phyloP scores from a whole-genome alignment of 2,329 filamentous ascomycete species.

The Pseudonectria foliicola region DNA sequence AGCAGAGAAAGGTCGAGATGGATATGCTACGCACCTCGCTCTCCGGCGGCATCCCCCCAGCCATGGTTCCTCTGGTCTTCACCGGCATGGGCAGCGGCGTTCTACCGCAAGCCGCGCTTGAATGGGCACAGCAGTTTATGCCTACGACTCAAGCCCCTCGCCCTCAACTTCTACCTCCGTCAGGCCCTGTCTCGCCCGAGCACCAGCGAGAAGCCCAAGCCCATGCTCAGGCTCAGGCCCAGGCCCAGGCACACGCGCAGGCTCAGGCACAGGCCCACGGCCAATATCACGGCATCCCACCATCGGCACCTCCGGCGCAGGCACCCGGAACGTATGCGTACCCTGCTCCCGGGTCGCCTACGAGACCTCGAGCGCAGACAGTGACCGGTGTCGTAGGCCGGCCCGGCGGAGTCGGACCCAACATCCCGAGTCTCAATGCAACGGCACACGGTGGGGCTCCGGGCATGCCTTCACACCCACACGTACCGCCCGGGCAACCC shows the following conservation, averaged over 20 bases:
- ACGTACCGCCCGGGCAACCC: slow-evolving; percentile 47
- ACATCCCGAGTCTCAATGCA: slow-evolving; percentile 39
- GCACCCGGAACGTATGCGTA: slow-evolving; percentile 37
- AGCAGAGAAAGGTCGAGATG: slow-evolving; percentile 66
- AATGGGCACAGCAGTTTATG: slow-evolving; percentile 63
- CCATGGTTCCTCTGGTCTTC: slow-evolving; percentile 69
- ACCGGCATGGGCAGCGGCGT: slow-evolving; percentile 57
- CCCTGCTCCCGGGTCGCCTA: slow-evolving; percentile 37
- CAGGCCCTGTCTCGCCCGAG: slow-evolving; percentile 46
- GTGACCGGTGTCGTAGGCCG: slow-evolving; percentile 35
- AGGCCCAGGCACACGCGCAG: too few species aligned
- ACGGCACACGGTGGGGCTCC: slow-evolving; percentile 22
- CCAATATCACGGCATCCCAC: slow-evolving; percentile 33
- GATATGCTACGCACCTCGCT: slow-evolving; percentile 65
- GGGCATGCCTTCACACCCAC: slow-evolving; percentile 35
- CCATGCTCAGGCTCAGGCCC: too few species aligned
- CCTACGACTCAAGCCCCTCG: slow-evolving; percentile 41
- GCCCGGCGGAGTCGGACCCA: slow-evolving; percentile 28
- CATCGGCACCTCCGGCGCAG: slow-evolving; percentile 23
- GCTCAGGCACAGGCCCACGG: slow-evolving; percentile 27
- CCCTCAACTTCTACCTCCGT: slow-evolving; percentile 44
- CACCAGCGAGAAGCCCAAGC: slow-evolving; percentile 46
- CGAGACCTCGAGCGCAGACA: slow-evolving; percentile 43
- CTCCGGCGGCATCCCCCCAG: slow-evolving; percentile 62
- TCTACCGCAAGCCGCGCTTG: slow-evolving; percentile 53